A percentile compares a stretch with the other conserved stretches of the same genome.
Conservation (phyloP, 1,284 basidiomycete species). For the Apiotrichum mycotoxinovorans region DNA sequence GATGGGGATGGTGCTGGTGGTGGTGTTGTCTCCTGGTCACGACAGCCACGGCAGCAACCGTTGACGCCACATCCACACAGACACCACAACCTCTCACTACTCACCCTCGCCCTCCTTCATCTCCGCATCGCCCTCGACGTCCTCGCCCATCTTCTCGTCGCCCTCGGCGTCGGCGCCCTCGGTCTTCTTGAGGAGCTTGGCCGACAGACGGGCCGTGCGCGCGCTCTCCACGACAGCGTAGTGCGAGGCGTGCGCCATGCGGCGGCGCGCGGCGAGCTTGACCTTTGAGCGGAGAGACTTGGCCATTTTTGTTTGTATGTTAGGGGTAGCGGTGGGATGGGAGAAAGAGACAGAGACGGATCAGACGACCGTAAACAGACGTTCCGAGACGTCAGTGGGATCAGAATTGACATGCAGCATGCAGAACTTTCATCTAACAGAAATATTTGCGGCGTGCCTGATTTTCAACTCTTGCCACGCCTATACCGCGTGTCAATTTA, state of each 20-base stretch:
- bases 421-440: background rate
- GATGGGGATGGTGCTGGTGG: background rate
- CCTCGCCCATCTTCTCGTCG: constrained; percentile 27
- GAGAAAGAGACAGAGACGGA: background rate
- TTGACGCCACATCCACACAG: no score
- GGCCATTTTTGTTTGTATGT: constrained; percentile 60
- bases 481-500: background rate
- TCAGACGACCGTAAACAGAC: no score
- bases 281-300: constrained; percentile 87
- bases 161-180: constrained; percentile 60
- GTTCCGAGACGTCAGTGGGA: no score
- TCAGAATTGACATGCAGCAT: background rate
- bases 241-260: constrained; percentile 76
- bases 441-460: background rate
- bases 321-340: constrained; percentile 2
- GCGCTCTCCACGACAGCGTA: constrained; percentile 83
- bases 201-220: constrained; percentile 69
- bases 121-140: constrained; percentile 11
- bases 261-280: constrained; percentile 76
- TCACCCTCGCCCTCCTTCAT: constrained; percentile 20
- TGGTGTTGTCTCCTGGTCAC: no score
- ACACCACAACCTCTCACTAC: no score
- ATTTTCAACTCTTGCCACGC: background rate
- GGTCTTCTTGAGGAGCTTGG: constrained; percentile 64
- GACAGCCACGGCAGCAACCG: no score